Conservation (phyloP, 2,329 filamentous ascomycete genomes). For the Nemania abortiva region DNA sequence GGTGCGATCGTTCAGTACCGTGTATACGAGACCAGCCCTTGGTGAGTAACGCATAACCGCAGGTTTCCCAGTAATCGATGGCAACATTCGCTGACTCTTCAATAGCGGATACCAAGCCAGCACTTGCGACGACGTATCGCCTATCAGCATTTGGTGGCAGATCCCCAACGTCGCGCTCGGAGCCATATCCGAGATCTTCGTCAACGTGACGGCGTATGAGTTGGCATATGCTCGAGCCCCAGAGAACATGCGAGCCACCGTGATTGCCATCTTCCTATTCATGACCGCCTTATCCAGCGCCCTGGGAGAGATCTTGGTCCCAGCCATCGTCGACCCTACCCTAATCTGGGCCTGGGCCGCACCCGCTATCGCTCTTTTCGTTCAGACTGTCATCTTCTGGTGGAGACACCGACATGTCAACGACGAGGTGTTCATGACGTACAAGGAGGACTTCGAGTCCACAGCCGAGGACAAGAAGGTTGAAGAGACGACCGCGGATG, state of each 20-base stretch:
- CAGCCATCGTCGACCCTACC: slow-evolving; percentile 57
- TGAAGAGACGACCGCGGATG: background rate
- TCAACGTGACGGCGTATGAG: slow-evolving; percentile 73
- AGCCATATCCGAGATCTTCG: slow-evolving; percentile 68
- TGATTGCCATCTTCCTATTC: slow-evolving; percentile 68
- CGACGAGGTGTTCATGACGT: slow-evolving; percentile 59
- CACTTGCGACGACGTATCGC: slow-evolving; percentile 54
- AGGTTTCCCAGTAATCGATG: background rate
- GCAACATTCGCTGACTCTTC: slow-evolving; percentile 11
- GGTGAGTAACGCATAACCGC: slow-evolving; percentile 49
- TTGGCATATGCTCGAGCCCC: slow-evolving; percentile 77
- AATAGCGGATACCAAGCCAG: slow-evolving; percentile 58
- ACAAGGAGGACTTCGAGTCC: slow-evolving; percentile 46
- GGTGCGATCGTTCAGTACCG: slow-evolving; percentile 68
- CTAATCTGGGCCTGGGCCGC: slow-evolving; percentile 55
- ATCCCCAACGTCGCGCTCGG: slow-evolving; percentile 64
- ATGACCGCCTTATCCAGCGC: slow-evolving; percentile 69
- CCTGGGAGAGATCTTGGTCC: slow-evolving; percentile 58
- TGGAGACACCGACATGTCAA: slow-evolving; percentile 61
- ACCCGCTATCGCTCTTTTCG: slow-evolving; percentile 60
- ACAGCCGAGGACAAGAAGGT: slow-evolving; percentile 22
- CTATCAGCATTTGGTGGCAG: slow-evolving; percentile 66
- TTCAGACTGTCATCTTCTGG: slow-evolving; percentile 62
- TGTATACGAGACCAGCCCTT: slow-evolving; percentile 68
- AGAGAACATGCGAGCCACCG: slow-evolving; percentile 71